Percentiles rank a stretch among this genome's conserved stretches.
Evolutionary conservation across 2,329 filamentous ascomycete species (phyloP).

Genomic region (Talaromyces rugulosus): DNA sequence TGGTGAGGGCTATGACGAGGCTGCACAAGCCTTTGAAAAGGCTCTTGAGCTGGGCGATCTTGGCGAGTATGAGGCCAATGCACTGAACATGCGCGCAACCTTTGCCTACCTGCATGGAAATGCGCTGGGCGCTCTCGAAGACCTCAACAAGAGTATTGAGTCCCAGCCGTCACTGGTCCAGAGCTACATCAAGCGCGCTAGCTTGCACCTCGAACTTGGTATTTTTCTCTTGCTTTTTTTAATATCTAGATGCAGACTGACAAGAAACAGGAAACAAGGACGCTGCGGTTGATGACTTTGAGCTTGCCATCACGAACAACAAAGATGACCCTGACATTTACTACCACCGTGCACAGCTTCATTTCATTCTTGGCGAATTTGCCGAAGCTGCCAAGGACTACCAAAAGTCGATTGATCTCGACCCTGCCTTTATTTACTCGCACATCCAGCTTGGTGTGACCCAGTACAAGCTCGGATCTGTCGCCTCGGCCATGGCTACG

Average conservation of each 20-base stretch:
- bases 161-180: slow-evolving; percentile 84
- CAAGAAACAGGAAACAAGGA: slow-evolving; percentile 64
- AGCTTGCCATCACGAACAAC: slow-evolving; percentile 78
- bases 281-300: slow-evolving; percentile 84
- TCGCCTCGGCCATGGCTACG: slow-evolving; percentile 96
- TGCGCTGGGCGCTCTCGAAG: slow-evolving; percentile 73
- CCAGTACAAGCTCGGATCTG: slow-evolving; percentile 99
- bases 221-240: slow-evolving; percentile 30
- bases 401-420: slow-evolving; percentile 97
- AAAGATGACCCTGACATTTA: slow-evolving; percentile 91
- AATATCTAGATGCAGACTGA: slow-evolving; percentile 25
- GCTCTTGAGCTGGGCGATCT: slow-evolving; percentile 78
- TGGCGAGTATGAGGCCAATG: slow-evolving; percentile 79
- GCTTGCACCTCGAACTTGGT: slow-evolving; percentile 94
- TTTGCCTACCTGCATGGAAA: slow-evolving; percentile 91
- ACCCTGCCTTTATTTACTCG: slow-evolving; percentile 95
- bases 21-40: slow-evolving; percentile 78
- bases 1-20: slow-evolving; percentile 85
- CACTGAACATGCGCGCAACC: slow-evolving; percentile 94
- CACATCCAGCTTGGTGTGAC: slow-evolving; percentile 99
- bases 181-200: slow-evolving; percentile 97
- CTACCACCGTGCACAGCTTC: slow-evolving; percentile 96
- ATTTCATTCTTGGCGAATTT: slow-evolving; percentile 96
- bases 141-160: slow-evolving; percentile 90
- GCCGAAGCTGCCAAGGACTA: slow-evolving; percentile 95